Base-by-base conservation (phyloP, 179 eudicot species). In the Vitellaria paradoxa region DNA sequence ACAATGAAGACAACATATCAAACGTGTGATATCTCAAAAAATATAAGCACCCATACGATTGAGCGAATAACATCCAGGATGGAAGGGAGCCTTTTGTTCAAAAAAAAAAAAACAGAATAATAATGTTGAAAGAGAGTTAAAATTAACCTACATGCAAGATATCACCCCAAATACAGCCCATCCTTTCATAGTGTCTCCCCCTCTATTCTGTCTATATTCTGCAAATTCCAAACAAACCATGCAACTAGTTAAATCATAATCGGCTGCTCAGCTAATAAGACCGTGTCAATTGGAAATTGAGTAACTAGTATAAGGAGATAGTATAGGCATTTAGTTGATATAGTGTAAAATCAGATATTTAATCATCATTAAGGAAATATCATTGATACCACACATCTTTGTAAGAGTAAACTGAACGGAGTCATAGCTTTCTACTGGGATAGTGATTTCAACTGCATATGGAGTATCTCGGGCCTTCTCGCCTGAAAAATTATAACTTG, bases 91-190 rank as follows among this genome's bases (percentile, higher is more conserved):
- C 12, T 50, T 50, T 50, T 8, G 55, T 50, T 6, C 55, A 50
- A 71, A 17, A 9, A 37, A n/a, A 12, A 66, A 30, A 30, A 30
- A 30, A 30, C 37, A 30, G 2, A 30, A 30, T 30, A 30, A 2
- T 30, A 30, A 2, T 30, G 37, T 30, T 30, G 37, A 30, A 2
- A 30, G 37, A 30, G 37, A 40, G 77, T 45, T 53, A 46, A 47
- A 70, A 46, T 63, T 20, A 57, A 75, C 88, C 75, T 91, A 95
- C 99, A 85, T 79, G 92, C 94, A 90, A 60, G 93, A 86, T 55
- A 91, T 17, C 50, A 95, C 83, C 78, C 99, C 99, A 83, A 89
- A 95, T 77, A 83, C 78, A 82, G 97, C 93, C 98, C 99, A 95
- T 84, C 99, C 98, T 84, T 78, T 85, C 21, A 80, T 80, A 65